Evolutionary conservation across 2,329 filamentous ascomycete genomes (phyloP).

Genomic region (Xylaria multiplex): DNA sequence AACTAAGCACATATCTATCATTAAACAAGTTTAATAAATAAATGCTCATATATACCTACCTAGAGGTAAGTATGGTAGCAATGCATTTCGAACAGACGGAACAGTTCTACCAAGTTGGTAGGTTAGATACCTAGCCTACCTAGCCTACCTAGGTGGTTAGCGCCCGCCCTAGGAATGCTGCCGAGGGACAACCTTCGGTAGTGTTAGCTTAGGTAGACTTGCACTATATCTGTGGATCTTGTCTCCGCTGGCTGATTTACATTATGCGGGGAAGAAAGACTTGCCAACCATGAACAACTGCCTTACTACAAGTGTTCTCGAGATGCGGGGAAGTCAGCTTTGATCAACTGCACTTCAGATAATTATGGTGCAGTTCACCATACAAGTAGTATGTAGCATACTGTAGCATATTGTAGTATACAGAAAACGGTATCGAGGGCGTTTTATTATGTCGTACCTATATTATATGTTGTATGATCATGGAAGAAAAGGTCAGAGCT

Average conservation of each 20-base stretch:
- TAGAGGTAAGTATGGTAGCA: no score
- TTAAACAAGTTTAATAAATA: no score
- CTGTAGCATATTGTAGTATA: background rate
- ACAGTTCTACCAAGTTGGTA: no score
- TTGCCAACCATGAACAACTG: background rate
- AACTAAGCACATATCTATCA: no score
- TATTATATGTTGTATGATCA: slow-evolving; percentile 6
- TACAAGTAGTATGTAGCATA: no score
- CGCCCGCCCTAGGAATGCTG: no score
- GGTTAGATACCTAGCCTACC: no score
- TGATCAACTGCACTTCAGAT: background rate
- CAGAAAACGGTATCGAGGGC: background rate
- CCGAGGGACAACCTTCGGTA: no score
- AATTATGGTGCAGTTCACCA: background rate
- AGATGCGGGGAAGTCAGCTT: slow-evolving; percentile 24
- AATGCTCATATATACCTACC: no score
- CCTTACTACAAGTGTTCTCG: background rate
- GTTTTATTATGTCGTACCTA: background rate
- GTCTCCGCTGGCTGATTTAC: slow-evolving; percentile 3
- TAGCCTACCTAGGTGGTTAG: no score
- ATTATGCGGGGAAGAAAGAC: slow-evolving; percentile 25
- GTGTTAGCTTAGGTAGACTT: background rate
- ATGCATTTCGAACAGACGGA: no score
- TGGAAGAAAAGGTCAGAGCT: background rate
- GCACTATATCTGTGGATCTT: slow-evolving; percentile 6